Conservation (phyloP, 2,329 filamentous ascomycete species). For the Claviceps fusiformis region DNA sequence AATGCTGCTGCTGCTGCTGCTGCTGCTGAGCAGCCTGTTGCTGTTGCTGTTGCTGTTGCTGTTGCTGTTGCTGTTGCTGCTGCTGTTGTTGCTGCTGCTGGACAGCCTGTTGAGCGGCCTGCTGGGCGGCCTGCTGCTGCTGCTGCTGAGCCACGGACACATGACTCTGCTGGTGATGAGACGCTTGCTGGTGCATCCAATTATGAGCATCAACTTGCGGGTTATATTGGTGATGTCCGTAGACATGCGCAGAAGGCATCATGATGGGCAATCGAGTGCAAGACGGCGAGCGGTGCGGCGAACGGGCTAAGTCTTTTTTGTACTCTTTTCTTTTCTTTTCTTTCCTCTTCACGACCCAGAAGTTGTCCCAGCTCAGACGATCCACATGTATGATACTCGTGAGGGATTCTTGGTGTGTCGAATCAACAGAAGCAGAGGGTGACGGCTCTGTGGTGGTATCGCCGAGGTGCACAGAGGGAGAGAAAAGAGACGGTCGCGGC, state of each 20-base stretch:
- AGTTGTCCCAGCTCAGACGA: background rate
- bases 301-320: too few species aligned
- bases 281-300: background rate
- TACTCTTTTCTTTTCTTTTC: background rate
- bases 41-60: constrained; percentile 24
- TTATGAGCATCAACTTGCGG: constrained; percentile 46
- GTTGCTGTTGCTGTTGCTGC: constrained; percentile 26
- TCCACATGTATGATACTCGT: background rate
- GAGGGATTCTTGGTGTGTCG: background rate
- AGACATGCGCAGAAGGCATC: constrained; percentile 51
- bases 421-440: background rate
- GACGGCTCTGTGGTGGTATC: background rate
- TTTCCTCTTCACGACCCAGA: background rate
- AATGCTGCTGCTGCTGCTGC: constrained; percentile 41
- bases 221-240: constrained; percentile 54
- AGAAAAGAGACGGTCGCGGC: background rate
- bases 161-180: constrained; percentile 46
- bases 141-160: constrained; percentile 36
- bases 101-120: constrained; percentile 19
- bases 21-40: constrained; percentile 21
- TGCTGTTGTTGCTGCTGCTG: constrained; percentile 28
- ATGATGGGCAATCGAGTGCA: constrained; percentile 26
- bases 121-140: constrained; percentile 17
- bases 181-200: constrained; percentile 55
- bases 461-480: background rate